Base-by-base conservation (phyloP, 2,329 filamentous ascomycete genomes). In the Ophiostoma ips region DNA sequence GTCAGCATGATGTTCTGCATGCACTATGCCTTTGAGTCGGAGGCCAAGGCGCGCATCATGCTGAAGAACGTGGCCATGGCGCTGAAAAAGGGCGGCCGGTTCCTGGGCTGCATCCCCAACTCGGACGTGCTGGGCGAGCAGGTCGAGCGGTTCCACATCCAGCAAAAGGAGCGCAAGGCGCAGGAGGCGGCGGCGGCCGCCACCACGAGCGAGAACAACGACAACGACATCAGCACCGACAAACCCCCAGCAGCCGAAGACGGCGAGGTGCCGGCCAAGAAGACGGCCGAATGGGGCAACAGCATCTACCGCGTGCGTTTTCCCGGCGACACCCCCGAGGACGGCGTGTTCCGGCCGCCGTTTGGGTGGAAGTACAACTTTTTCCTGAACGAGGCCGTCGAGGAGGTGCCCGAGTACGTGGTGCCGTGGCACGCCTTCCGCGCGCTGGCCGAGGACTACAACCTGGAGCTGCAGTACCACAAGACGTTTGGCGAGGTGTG, bases 1-100 rank as follows among this genome's bases (percentile, higher is more conserved):
- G 90, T 98, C 55, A 88, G 84, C 62, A 95, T 95, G 79, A 98
- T 98, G 92, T 98, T 98, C 66, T 94, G 88, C 60, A 92, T 98
- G 81, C 92, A 98, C 68, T 98, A 98, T 64, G 89, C 92, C 6
- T 98, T 96, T 58, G 92, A 96, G 69, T 87, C 74, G 48, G 90
- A 98, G 64, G 77, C 79, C 45, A 94, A 95, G 65, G 87, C 90
- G 2, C 79, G 87, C 41, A 85, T 79, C 55, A 96, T 98, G 92
- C 74, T 98, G 50, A 78, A 81, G 60, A 98, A 98, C 61, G 90
- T 98, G 3, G 83, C 92, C 0, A 85, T 88, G 1, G 78, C 85
- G 2, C 67, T 98, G 60, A 95, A 90, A 65, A 95, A 96, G 63
- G 92, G 92, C 21, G 92, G 92, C 1, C 81, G 88, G 35, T 94